Base-by-base conservation (phyloP, 306 rosid species). In the Clitoria ternatea region DNA sequence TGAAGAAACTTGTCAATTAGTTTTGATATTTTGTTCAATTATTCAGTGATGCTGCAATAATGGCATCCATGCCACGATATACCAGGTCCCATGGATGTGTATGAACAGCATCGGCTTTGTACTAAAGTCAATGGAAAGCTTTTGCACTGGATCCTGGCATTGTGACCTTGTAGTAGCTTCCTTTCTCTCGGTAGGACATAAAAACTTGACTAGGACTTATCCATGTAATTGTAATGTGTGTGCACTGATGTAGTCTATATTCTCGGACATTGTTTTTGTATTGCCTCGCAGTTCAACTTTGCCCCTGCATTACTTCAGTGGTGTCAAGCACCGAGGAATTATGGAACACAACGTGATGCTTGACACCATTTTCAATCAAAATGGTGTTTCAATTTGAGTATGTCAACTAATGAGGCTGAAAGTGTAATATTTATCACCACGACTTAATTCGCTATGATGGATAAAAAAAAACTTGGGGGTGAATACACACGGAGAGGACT, bases 21-120 rank as follows among this genome's bases (percentile, higher is more conserved):
- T 57, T 64, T 64, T 77, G 53, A 50, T 54, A 77, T 50, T 50
- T 43, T 75, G 59, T 75, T 56, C 56, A 42, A 39, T 74, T 76
- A 55, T 70, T 71, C 13, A n/a, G 69, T 64, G 27, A 66, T 44
- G 48, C 20, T 59, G 40, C 63, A 56, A 2, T 23, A 42, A 7
- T 59, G 79, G 39, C 24, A 20, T 68, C 27, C 59, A 24, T 15
- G 24, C 69, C 18, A 61, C 44, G 37, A 53, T 33, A 44, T 74
- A 61, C 33, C 20, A 32, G 35, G 60, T 56, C 55, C 37, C 42
- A 52, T 53, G 63, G 67, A 47, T 63, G 5, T n/a, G 2, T 66
- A 22, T 24, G 63, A 15, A 36, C 15, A 52, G 1, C 14, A 15
- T 23, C 11, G 61, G 23, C 29, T 52, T 36, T 7, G 26, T 69